Base-by-base conservation (phyloP, 2,329 filamentous ascomycete genomes). In the Neurospora sp. region DNA sequence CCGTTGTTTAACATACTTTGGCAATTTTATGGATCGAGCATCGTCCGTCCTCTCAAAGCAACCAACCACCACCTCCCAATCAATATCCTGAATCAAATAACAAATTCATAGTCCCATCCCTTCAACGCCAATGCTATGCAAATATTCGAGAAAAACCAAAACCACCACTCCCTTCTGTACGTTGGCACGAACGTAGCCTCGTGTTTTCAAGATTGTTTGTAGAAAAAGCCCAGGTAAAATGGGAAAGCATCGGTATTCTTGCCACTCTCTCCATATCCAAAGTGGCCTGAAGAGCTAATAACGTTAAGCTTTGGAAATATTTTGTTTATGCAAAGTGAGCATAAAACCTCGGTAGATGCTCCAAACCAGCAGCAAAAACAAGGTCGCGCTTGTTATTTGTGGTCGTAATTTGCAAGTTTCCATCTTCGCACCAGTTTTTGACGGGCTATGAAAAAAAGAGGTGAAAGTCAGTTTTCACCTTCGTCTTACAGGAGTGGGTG, bases 371-470 rank as follows among this genome's bases (percentile, higher is more conserved):
- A 33, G 52, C 52, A 36, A 62, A 62, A 33, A 8, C 23, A 62
- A 62, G 52, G 15, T 62, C 28, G 1, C 52, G 52, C 52, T 62
- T 62, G 8, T 62, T 36, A 15, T 15, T 3, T 0, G 52, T 9
- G 23, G 69, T 66, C 38, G 68, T 68, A 28, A 71, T 69, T 23
- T 73, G 66, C 15, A 75, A 23, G 46, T 73, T 74, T 33, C 73
- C 73, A 71, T 83, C 81, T 43, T 90, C 85, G 76, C 90, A 92
- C 90, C 90, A 92, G 75, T 88, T 83, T 73, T 85, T 91, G 69
- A 92, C 83, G 71, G 87, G 86, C 87, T 90, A 69, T 46, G 40
- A 10, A 38, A 11, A 3, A 13, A 36, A 8, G 15, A 0, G 39
- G 39, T 69, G 3, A 58, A 38, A n/a, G 13, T 46, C 11, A 68